Evolutionary conservation across 345 rosid genomes (phyloP), one percentile per base, ranked within the genome.

Genomic region (Arabis alpina): DNA sequence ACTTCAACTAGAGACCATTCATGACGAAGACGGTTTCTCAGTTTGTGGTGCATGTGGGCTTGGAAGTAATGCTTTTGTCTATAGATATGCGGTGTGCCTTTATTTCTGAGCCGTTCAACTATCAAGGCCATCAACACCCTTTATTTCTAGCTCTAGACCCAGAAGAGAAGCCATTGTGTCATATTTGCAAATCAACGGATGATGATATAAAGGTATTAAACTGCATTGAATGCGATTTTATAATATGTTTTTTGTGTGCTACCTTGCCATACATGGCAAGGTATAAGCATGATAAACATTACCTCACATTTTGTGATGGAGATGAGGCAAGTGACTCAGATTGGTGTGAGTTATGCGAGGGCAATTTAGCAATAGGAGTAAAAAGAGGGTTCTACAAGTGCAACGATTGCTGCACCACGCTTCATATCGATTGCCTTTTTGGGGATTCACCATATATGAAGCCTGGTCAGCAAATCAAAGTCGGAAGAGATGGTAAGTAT

Each of bases 201-300:
- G 19, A 12, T 15, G 2, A 1, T 34, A 0, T 2, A 0, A 12
- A 41, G 37, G 49, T 43, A 53, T 12, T 50, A 2, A 47, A 50
- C 14, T 70, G 67, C 66, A 40, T 59, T 7, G 50, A 69, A 3
- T 69, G 74, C 2, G 41, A 36, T 6, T 58, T 41, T 27, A 8
- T 27, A 5, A 7, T 76, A 16, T 48, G 51, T 13, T 42, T 56
- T 19, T 15, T 3, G 13, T 51, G 45, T 4, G 23, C 62, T 0
- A 64, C 19, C 0, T 9, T 49, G 4, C 72, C 76, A 0, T 24
- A 23, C 39, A 58, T 2, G n/a, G 36, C 16, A 39, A 23, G 25
- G 28, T 66, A 49, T 10, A 70, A 64, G 39, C 64, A 76, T 4
- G 67, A 63, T 19, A 27, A 7, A 1, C 76, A 76, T 64, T n/a